phyloP scores from a whole-genome alignment of 2,329 filamentous ascomycete genomes.

The Cladophialophora exuberans region DNA sequence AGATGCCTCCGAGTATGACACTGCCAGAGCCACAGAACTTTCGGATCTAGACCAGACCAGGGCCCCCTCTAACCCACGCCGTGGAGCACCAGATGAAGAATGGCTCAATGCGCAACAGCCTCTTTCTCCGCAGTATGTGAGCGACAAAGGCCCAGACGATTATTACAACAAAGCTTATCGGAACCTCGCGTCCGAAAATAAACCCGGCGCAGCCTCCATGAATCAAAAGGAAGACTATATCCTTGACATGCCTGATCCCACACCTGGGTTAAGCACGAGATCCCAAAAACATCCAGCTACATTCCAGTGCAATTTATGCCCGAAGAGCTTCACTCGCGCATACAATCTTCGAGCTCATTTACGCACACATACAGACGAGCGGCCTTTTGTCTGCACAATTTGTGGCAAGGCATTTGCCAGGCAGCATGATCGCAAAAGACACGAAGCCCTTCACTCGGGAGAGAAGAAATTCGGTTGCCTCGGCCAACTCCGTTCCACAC shows the following conservation, averaged over 20 bases:
- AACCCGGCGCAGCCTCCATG: too few species aligned
- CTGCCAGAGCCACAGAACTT: too few species aligned
- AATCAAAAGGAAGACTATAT: slow-evolving; percentile 72
- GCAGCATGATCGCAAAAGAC: slow-evolving; percentile 94
- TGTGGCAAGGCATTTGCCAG: slow-evolving; percentile 97
- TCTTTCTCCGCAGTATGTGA: too few species aligned
- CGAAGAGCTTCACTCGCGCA: slow-evolving; percentile 95
- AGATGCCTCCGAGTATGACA: too few species aligned
- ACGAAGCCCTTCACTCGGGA: slow-evolving; percentile 92
- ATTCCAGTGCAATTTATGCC: slow-evolving; percentile 91
- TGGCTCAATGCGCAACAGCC: too few species aligned
- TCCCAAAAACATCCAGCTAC: slow-evolving; percentile 97
- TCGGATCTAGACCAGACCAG: too few species aligned
- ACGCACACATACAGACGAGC: slow-evolving; percentile 94
- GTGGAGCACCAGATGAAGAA: too few species aligned
- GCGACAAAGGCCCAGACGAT: too few species aligned
- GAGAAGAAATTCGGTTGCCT: slow-evolving; percentile 99
- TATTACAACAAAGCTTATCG: too few species aligned
- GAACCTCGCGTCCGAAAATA: too few species aligned
- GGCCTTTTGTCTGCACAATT: slow-evolving; percentile 94
- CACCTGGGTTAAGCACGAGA: slow-evolving; percentile 68
- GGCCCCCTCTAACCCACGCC: too few species aligned
- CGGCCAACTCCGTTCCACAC: slow-evolving; percentile 72
- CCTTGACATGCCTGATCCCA: slow-evolving; percentile 86
- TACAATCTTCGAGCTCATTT: slow-evolving; percentile 96